Evolutionary conservation across 163 green algal genomes (phyloP), one percentile per base, ranked within the genome.

Genomic region (Scenedesmus sp.): DNA sequence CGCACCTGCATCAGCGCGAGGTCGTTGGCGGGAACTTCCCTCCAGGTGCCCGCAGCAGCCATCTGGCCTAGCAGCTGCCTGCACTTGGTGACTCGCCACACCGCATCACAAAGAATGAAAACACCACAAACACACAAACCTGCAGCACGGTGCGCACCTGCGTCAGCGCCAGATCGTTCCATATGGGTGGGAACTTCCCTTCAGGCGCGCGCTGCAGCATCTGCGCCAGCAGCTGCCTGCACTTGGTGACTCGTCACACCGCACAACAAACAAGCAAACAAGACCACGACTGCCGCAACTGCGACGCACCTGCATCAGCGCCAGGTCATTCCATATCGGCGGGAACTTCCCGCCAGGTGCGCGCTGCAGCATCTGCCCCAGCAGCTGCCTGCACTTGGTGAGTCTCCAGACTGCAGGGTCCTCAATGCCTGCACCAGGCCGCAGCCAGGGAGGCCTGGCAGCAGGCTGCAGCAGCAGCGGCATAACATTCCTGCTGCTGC

Each of bases 341-440:
- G 88, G 88, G 62, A 85, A 88, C 60, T 82, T 84, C 20, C 64
- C 82, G 1, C 79, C 88, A 18, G 88, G 88, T n/a, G 88, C 88
- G 13, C 88, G 62, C 55, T 83, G 79, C 66, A 92, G 52, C 81
- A 84, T 85, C 88, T 92, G 79, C 0, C 62, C 88, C 60, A 92
- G 88, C 64, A 92, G 55, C 82, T 82, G 52, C 52, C 76, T 0
- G 10, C 60, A 88, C 81, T 88, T 88, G 15, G 57, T 88, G 34
- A 92, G 64, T 4, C 82, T 23, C 89, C 89, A 92, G 60, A 92
- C 89, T 26, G 52, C 60, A 20, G 89, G 46, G 55, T 92, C 89
- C 60, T 92, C 89, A 26, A 92, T 92, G 62, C 82, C 89, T 16
- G 82, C 89, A 8, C 89, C 89, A 34, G 8, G 79, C 64, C 60